Evolutionary conservation across 768 basidiomycete genomes (phyloP).

Genomic region (Auricularia auricula-judae): DNA sequence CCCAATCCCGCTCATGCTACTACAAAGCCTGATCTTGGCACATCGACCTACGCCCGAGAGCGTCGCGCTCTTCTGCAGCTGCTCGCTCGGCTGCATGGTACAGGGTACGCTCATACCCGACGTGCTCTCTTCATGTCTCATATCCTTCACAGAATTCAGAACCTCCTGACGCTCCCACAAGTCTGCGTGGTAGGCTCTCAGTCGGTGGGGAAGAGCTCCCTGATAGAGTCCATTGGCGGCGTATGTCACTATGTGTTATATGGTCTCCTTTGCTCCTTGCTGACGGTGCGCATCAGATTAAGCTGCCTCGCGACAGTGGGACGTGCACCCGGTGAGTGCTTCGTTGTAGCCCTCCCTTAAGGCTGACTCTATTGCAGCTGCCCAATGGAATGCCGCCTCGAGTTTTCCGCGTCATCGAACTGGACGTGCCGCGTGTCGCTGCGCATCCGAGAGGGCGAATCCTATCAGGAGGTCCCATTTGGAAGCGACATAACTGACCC

Average conservation of each 20-base stretch:
- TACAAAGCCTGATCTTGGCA: background rate
- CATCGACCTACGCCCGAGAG: conserved; percentile 4
- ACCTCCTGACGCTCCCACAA: conserved; percentile 50
- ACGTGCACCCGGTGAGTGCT: conserved; percentile 58
- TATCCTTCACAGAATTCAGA: background rate
- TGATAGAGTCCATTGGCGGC: conserved; percentile 61
- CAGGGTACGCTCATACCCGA: conserved; percentile 33
- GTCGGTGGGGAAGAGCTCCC: conserved; percentile 65
- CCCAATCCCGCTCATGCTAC: background rate
- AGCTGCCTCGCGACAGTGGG: conserved; percentile 57
- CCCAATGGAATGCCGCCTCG: conserved; percentile 26
- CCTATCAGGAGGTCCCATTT: conserved; percentile 8
- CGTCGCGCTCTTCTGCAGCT: conserved; percentile 46
- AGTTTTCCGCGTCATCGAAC: conserved; percentile 9
- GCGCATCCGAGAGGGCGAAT: conserved; percentile 18
- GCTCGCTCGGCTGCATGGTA: conserved; percentile 47
- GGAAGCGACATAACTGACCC: conserved; percentile 4
- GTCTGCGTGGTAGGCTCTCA: conserved; percentile 67
- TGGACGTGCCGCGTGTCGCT: conserved; percentile 26
- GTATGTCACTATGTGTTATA: background rate
- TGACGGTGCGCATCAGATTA: conserved; percentile 34
- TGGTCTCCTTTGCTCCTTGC: background rate
- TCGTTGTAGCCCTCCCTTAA: background rate
- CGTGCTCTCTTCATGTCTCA: background rate
- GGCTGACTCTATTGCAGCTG: conserved; percentile 15